Conservation (phyloP, 2,329 filamentous ascomycete genomes). For the Balansia obtecta region DNA sequence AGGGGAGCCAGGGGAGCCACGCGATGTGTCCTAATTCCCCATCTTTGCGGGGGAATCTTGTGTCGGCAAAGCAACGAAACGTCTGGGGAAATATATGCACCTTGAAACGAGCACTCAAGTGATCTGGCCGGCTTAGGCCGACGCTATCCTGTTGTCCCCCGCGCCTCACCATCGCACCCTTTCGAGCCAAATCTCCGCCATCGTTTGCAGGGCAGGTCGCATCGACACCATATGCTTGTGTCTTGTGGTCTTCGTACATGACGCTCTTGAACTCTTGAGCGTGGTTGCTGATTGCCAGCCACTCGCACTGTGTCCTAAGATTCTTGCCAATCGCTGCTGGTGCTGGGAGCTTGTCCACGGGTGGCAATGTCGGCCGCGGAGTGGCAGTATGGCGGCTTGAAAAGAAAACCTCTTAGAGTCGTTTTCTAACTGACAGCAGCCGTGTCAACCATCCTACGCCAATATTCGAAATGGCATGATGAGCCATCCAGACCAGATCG, state of each 20-base stretch:
- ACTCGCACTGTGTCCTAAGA: not conserved
- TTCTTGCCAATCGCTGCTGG: too few species aligned
- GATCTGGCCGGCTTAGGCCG: too few species aligned
- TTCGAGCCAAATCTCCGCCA: not conserved
- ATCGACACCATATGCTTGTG: not conserved
- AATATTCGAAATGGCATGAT: not conserved
- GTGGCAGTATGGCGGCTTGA: too few species aligned
- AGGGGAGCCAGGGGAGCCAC: not conserved
- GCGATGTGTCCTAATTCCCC: not conserved
- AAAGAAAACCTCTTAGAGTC: too few species aligned
- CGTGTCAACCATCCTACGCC: not conserved
- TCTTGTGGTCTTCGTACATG: not conserved
- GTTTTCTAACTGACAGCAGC: too few species aligned
- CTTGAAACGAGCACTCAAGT: not conserved
- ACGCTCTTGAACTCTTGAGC: not conserved
- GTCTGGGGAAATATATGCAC: not conserved
- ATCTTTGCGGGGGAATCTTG: constrained; percentile 5
- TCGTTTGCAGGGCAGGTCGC: not conserved
- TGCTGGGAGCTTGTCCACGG: too few species aligned
- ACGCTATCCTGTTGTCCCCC: not conserved
- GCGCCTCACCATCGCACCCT: not conserved
- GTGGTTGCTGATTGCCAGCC: not conserved
- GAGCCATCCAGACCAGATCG: not conserved
- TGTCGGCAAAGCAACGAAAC: not conserved
- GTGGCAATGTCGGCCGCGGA: too few species aligned